Conservation (phyloP, 345 rosid genomes). For the Cardiospermum halicacabum region DNA sequence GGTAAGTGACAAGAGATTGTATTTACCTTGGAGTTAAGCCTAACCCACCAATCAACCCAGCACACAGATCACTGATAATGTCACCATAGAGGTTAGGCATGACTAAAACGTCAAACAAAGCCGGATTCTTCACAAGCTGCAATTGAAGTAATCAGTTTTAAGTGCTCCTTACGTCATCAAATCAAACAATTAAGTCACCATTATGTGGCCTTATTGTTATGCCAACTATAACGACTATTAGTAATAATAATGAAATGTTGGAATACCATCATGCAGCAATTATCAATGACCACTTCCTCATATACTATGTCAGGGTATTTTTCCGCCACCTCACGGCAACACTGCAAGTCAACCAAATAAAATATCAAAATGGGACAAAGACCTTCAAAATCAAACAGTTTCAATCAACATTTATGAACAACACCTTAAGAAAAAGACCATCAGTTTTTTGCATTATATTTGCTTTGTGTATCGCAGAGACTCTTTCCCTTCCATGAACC, state of each 20-base stretch:
- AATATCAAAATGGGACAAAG: neutral
- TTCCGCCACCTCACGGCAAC: slow-evolving; percentile 99
- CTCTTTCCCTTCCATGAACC: slow-evolving; percentile 92
- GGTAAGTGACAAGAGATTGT: neutral
- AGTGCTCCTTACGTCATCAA: slow-evolving; percentile 2
- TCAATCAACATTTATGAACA: neutral
- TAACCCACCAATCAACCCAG: slow-evolving; percentile 92
- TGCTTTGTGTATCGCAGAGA: slow-evolving; percentile 96
- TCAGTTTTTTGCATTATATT: slow-evolving; percentile 99
- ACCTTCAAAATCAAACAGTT: neutral
- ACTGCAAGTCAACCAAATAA: slow-evolving; percentile 42
- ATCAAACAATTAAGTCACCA: neutral
- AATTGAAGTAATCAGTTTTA: slow-evolving; percentile 17
- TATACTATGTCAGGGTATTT: slow-evolving; percentile 91
- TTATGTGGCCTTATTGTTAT: neutral
- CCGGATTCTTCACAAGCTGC: slow-evolving; percentile 99
- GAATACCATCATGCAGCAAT: slow-evolving; percentile 99
- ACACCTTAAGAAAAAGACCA: slow-evolving; percentile 93
- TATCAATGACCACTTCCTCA: slow-evolving; percentile 99
- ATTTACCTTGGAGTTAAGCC: slow-evolving; percentile 95
- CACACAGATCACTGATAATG: slow-evolving; percentile 96
- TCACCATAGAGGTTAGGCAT: slow-evolving; percentile 99
- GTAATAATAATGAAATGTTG: neutral
- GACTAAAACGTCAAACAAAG: slow-evolving; percentile 95
- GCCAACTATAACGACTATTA: neutral